Base-by-base conservation (phyloP, 2,329 filamentous ascomycete species). In the Colletotrichum abscissum region DNA sequence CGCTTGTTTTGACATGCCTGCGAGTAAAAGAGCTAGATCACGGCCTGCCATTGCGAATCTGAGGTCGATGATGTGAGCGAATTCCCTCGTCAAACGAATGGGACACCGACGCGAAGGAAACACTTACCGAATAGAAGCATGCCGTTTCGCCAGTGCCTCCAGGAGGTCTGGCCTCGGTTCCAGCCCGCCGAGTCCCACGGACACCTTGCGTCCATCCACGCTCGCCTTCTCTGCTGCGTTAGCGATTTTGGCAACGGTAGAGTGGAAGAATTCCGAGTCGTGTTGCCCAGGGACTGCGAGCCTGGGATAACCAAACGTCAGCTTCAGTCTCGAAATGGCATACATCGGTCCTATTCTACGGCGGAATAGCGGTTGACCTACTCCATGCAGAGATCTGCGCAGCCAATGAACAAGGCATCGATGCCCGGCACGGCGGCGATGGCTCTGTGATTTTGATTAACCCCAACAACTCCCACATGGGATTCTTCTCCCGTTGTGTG, bases 311-410 rank as follows among this genome's bases (percentile, higher is more conserved):
- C n/a, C 19, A 52, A 11, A 54, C 1, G 49, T 24, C 11, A 22
- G n/a, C n/a, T n/a, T 54, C 9, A n/a, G 14, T 42, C 38, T 42
- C 14, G 14, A 42, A 7, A 12, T 3, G 9, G 2, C 33, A 12
- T 5, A 12, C 9, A 12, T 12, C 1, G 9, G 33, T 35, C 33
- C 0, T 11, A 1, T 12, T 42, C 38, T 42, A 16, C 6, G 38
- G 16, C 12, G 5, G 38, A 19, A 42, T 6, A 1, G 2, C 14
- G 12, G 38, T 4, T n/a, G 38, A 38, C 62, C 4, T 28, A 62
- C 63, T 71, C 63, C 49, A 71, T 72, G 63, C 64, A 72, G 4
- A 72, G 69, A 16, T 67, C 69, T 63, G 69, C 69, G 26, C 69
- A 72, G 19, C 64, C 69, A 19, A 68, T 63, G 35, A 72, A 72